Evolutionary conservation across 2,329 filamentous ascomycete species (phyloP).

Genomic region (Aureobasidium sp.): DNA sequence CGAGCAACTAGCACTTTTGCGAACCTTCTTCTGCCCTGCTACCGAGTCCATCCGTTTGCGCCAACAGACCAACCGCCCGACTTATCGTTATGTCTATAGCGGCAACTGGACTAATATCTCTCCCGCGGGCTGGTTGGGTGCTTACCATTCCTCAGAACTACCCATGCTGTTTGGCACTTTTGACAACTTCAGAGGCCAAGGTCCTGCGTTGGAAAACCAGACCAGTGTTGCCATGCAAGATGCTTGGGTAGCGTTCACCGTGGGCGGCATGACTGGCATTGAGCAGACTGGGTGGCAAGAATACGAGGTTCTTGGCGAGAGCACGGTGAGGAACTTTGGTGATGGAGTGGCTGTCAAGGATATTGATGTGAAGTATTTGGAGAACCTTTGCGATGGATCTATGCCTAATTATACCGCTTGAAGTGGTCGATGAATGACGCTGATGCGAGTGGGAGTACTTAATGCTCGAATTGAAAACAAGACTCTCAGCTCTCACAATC

Average conservation of each 20-base stretch:
- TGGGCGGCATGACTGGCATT: conserved; percentile 12
- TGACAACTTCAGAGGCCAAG: conserved; percentile 21
- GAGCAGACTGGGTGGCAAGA: conserved; percentile 8
- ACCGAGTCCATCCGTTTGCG: conserved; percentile 26
- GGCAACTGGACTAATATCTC: conserved; percentile 39
- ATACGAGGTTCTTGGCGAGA: conserved; percentile 18
- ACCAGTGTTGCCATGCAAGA: conserved; percentile 33
- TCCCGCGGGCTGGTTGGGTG: conserved; percentile 35
- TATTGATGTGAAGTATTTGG: conserved; percentile 20
- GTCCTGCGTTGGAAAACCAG: conserved; percentile 22
- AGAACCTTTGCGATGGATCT: conserved; percentile 22
- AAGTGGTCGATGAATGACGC: not conserved
- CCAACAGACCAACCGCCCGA: conserved; percentile 25
- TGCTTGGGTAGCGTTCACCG: conserved; percentile 30
- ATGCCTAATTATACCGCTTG: conserved; percentile 7
- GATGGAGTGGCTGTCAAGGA: conserved; percentile 26
- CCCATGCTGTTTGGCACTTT: conserved; percentile 36
- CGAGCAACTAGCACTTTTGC: conserved; percentile 17
- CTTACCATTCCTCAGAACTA: conserved; percentile 36
- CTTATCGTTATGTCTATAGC: conserved; percentile 37
- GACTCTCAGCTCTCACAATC: not conserved
- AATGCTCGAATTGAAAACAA: not conserved
- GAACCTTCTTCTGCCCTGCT: conserved; percentile 26
- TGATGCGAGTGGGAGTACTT: too few species aligned
- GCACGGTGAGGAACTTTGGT: conserved; percentile 24